phyloP scores from a whole-genome alignment of 1,284 basidiomycete genomes.

The Dichomitus squalens region DNA sequence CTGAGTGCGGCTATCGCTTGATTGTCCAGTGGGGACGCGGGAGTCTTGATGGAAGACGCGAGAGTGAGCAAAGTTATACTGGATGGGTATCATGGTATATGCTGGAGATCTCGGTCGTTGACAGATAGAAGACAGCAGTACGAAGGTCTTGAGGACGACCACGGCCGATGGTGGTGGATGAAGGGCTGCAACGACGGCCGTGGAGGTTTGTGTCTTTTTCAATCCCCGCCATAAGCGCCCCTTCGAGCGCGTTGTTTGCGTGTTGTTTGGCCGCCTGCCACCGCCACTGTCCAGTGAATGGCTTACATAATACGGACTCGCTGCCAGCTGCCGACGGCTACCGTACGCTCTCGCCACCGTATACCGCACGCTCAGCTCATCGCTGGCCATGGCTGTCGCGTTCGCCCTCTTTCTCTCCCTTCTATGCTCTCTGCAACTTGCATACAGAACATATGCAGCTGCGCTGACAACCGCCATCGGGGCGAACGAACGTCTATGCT shows the following conservation, averaged over 20 bases:
- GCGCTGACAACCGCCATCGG: slow-evolving; percentile 88
- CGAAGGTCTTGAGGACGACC: not conserved
- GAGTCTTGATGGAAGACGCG: not conserved
- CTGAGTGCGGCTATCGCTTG: not conserved
- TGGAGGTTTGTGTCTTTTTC: too few relatives aligned
- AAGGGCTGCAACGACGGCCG: too few relatives aligned
- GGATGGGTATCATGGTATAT: slow-evolving; percentile 9
- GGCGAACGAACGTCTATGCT: slow-evolving; percentile 90
- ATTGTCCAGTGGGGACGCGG: not conserved
- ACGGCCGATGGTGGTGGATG: too few relatives aligned
- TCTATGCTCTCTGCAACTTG: slow-evolving; percentile 25
- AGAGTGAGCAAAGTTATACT: slow-evolving; percentile 4
- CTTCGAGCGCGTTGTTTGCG: too few relatives aligned
- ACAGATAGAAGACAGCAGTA: not conserved
- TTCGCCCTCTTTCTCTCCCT: slow-evolving; percentile 24
- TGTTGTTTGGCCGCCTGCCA: too few relatives aligned
- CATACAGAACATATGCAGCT: slow-evolving; percentile 42
- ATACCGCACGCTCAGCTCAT: slow-evolving; percentile 8
- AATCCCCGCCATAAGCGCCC: too few relatives aligned
- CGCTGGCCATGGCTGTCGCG: slow-evolving; percentile 30
- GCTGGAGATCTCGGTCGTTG: not conserved
- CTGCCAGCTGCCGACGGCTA: not conserved
- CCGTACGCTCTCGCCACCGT: not conserved
- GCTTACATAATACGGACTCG: not conserved
- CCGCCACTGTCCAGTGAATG: too few relatives aligned